A percentile compares a stretch with the other conserved stretches of the same genome.
Conservation (phyloP, 2,329 filamentous ascomycete genomes). For the Hypomyces rosellus region DNA sequence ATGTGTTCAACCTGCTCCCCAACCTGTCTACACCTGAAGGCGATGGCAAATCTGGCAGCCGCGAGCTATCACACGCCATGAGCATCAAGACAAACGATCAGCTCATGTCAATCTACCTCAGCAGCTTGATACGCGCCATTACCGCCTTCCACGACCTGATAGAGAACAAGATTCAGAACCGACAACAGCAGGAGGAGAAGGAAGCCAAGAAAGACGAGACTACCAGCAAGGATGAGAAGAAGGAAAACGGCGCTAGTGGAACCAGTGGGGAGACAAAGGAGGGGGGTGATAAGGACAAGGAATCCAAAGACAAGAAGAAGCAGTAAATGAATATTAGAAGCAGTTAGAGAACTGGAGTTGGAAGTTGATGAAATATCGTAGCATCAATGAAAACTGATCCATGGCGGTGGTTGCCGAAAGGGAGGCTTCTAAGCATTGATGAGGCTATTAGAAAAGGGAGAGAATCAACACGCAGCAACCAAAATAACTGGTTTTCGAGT, state of each 20-base stretch:
- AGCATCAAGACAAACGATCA: slow-evolving; percentile 99
- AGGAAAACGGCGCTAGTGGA: slow-evolving; percentile 39
- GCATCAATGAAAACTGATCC: background rate
- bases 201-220: slow-evolving; percentile 73
- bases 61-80: slow-evolving; percentile 92
- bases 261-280: slow-evolving; percentile 45
- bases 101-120: slow-evolving; percentile 96
- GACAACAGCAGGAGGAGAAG: slow-evolving; percentile 93
- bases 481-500: slow-evolving; percentile 4
- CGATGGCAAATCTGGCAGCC: slow-evolving; percentile 59
- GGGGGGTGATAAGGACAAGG: slow-evolving; percentile 47
- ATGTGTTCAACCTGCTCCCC: slow-evolving; percentile 96
- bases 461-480: slow-evolving; percentile 1
- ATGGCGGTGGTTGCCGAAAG: background rate
- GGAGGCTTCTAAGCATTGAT: slow-evolving; percentile 8
- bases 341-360: background rate
- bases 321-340: slow-evolving; percentile 12
- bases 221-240: slow-evolving; percentile 54
- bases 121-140: slow-evolving; percentile 92
- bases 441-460: slow-evolving; percentile 1
- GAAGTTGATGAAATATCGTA: background rate
- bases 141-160: slow-evolving; percentile 99
- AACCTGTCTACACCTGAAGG: slow-evolving; percentile 83
- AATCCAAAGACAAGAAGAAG: slow-evolving; percentile 48
- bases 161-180: slow-evolving; percentile 99